A percentile compares a stretch with the other conserved stretches of the same genome.
Conservation (phyloP, 2,329 filamentous ascomycete species). For the Pseudogymnoascus sp. region DNA sequence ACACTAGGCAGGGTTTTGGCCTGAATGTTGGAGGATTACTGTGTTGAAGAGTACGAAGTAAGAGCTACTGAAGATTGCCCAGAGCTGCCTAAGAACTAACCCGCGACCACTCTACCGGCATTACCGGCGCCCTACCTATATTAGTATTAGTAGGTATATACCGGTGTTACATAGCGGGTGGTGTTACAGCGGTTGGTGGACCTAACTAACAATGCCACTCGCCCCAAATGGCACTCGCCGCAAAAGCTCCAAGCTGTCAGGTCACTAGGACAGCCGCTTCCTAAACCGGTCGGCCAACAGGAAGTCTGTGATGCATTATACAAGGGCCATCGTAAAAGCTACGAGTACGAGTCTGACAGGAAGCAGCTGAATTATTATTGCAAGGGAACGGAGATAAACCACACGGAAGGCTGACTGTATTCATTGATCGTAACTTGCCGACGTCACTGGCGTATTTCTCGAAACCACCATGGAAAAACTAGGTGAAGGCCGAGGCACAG, state of each 20-base stretch:
- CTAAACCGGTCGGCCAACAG: background rate
- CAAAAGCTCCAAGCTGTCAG: background rate
- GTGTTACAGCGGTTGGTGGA: background rate
- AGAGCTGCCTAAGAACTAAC: background rate
- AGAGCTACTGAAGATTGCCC: background rate
- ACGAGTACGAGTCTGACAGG: background rate
- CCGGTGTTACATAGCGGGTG: background rate
- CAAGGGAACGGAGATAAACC: background rate
- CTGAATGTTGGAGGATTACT: background rate
- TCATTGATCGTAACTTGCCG: background rate
- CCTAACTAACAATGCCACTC: background rate
- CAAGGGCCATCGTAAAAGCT: background rate
- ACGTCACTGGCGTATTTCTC: background rate
- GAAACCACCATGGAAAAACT: background rate
- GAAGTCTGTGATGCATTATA: background rate
- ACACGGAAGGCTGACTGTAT: background rate
- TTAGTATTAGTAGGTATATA: background rate
- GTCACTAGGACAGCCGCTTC: background rate
- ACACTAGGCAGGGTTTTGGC: background rate
- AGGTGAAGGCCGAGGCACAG: background rate
- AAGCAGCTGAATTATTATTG: too few relatives aligned
- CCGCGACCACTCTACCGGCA: background rate
- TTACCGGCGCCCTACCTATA: constrained; percentile 5
- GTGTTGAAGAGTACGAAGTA: background rate
- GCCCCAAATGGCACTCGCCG: background rate